Evolutionary conservation across 345 rosid species (phyloP), one percentile per base, ranked within the genome.

Genomic region (Citrus unshiu): DNA sequence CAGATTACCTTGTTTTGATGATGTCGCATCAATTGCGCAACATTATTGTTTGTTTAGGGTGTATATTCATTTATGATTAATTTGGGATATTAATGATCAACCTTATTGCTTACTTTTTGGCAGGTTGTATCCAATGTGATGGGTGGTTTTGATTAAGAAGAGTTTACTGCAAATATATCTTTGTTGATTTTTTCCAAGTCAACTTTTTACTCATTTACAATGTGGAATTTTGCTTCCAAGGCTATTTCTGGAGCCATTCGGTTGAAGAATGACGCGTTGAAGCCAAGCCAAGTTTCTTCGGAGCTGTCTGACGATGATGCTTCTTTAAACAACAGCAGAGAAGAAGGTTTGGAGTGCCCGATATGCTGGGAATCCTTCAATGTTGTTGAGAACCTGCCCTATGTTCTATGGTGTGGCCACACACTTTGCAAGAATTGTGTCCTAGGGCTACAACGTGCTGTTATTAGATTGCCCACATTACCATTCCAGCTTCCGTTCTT

Each of bases 321-420:
- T 1, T 89, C 94, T 54, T 86, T 88, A 74, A 80, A 65, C 63
- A 81, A 73, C 9, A 88, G 92, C 84, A 81, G 90, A 83, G 94
- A 91, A 0, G 95, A 95, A 77, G 90, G 95, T 74, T 83, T 95
- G 57, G 98, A 95, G 77, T 95, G 98, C 79, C 98, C 93, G 0
- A 89, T 95, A 51, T 95, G 97, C 84, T 93, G 92, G 88, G 98
- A 95, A 71, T 91, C 94, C 68, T 95, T 95, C 77, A 93, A 95
- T 78, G 87, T 93, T 2, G 98, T 95, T n/a, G 98, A 95, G 70
- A 95, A 95, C 29, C 91, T 95, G 77, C 98, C 98, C 0, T 91
- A 91, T 58, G 97, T 93, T 72, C 73, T 93, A 69, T 93, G 98
- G 98, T 95, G 98, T 29, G 98, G 98, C 32, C 98, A 95, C 70